Conservation (phyloP, 148 eudicot species). For the Persicaria tinctoria region DNA sequence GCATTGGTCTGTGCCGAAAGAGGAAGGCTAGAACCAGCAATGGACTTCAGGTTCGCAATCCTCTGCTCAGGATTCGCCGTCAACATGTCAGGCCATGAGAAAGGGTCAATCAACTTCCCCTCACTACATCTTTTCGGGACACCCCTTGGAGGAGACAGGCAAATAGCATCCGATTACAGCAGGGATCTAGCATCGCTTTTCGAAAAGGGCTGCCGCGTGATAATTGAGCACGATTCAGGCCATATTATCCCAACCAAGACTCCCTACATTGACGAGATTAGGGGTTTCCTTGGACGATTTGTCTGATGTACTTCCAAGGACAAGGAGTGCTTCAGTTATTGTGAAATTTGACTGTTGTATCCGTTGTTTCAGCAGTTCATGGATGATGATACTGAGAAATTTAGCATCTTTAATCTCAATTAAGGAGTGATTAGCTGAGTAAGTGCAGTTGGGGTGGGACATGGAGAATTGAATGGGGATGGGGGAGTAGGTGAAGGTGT, state of each 20-base stretch:
- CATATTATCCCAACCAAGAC: conserved; percentile 82
- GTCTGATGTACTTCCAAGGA: conserved; percentile 16
- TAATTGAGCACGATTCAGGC: conserved; percentile 75
- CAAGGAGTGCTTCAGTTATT: not conserved
- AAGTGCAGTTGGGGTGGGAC: too few species aligned
- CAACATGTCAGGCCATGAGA: conserved; percentile 28
- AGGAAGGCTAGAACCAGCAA: conserved; percentile 30
- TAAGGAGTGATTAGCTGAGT: too few species aligned
- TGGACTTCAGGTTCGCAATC: conserved; percentile 68
- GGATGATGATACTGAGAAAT: too few species aligned
- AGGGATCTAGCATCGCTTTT: conserved; percentile 65
- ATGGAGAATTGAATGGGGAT: too few species aligned
- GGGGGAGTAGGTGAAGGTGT: too few species aligned
- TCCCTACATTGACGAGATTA: conserved; percentile 73
- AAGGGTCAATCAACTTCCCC: conserved; percentile 54
- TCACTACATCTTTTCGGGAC: conserved; percentile 84
- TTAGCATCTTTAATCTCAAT: too few species aligned
- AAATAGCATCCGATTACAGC: conserved; percentile 57
- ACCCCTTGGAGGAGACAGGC: conserved; percentile 57
- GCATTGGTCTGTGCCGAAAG: conserved; percentile 51
- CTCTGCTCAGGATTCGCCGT: conserved; percentile 81
- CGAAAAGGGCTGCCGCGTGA: conserved; percentile 50
- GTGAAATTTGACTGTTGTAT: not conserved
- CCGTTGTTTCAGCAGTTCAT: too few species aligned
- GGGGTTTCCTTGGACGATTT: conserved; percentile 64